Evolutionary conservation across 306 rosid species (phyloP).

Genomic region (Herpetospermum pedunculosum): DNA sequence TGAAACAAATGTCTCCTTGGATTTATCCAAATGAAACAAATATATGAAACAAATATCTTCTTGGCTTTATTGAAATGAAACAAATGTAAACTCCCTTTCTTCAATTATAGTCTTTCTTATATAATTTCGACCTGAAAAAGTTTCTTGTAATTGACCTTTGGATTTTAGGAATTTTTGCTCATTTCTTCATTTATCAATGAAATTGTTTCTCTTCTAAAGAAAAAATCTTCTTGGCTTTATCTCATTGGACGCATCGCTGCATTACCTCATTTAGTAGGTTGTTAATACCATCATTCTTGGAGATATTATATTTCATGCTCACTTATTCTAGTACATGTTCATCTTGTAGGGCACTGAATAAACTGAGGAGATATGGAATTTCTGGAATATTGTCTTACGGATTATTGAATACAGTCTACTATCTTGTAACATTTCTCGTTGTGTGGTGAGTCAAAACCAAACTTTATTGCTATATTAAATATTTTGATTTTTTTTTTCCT

Average conservation of each 20-base stretch:
- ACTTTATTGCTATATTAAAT: neutral
- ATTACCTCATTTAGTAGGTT: neutral
- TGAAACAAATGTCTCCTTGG: neutral
- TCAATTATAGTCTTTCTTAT: too few species aligned
- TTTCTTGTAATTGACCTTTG: too few species aligned
- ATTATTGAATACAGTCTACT: slow-evolving; percentile 74
- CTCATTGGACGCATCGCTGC: neutral
- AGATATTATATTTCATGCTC: neutral
- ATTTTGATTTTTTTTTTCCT: too few species aligned
- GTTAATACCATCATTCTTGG: neutral
- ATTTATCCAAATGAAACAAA: neutral
- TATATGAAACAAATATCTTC: neutral
- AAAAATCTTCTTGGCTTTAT: neutral
- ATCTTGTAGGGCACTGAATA: slow-evolving; percentile 41
- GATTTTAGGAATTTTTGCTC: too few species aligned
- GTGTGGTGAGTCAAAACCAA: slow-evolving; percentile 51
- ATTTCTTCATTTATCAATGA: too few species aligned
- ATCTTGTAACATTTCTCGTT: slow-evolving; percentile 63
- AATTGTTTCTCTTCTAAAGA: too few species aligned
- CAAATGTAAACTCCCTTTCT: too few species aligned
- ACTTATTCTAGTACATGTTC: slow-evolving; percentile 10
- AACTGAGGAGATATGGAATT: slow-evolving; percentile 63
- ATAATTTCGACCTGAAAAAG: too few species aligned
- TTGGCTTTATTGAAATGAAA: neutral
- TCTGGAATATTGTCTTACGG: slow-evolving; percentile 82